Conservation (phyloP, 768 basidiomycete genomes). For the Amanita jacksonii region DNA sequence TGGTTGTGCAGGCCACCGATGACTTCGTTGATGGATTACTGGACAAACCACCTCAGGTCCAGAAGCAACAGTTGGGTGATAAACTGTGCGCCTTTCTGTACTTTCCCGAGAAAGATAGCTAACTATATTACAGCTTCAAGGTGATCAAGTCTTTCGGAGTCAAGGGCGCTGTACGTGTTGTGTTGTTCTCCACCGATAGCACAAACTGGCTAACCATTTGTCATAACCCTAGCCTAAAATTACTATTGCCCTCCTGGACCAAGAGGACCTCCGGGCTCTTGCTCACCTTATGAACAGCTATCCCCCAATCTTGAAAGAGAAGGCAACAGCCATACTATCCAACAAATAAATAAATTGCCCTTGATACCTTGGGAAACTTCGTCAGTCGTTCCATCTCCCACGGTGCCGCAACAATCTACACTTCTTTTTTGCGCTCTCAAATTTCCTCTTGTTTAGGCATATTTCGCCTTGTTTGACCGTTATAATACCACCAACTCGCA, state of each 20-base stretch:
- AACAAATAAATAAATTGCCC: constrained; percentile 21
- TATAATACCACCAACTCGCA: neutral
- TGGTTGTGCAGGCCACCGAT: constrained; percentile 60
- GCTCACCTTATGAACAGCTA: constrained; percentile 87
- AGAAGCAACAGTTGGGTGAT: constrained; percentile 78
- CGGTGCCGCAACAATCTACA: neutral
- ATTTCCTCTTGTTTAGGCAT: too few species aligned
- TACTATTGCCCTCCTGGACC: constrained; percentile 74
- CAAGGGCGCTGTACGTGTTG: constrained; percentile 59
- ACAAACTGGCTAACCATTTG: neutral
- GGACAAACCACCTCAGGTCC: constrained; percentile 43
- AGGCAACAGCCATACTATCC: constrained; percentile 33
- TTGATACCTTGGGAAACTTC: constrained; percentile 1
- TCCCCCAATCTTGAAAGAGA: constrained; percentile 73
- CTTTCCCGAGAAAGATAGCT: constrained; percentile 1
- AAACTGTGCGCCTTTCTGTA: constrained; percentile 44
- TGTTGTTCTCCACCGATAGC: constrained; percentile 1
- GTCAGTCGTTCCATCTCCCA: neutral
- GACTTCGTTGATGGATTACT: constrained; percentile 57
- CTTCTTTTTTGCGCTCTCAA: neutral
- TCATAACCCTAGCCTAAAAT: constrained; percentile 53
- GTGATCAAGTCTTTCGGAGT: constrained; percentile 74
- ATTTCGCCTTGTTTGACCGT: too few species aligned
- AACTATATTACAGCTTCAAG: constrained; percentile 29
- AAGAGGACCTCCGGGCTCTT: constrained; percentile 76